Evolutionary conservation across 1,139 yeast genomes (phyloP).

Genomic region (Suhomyces bokatorum): DNA sequence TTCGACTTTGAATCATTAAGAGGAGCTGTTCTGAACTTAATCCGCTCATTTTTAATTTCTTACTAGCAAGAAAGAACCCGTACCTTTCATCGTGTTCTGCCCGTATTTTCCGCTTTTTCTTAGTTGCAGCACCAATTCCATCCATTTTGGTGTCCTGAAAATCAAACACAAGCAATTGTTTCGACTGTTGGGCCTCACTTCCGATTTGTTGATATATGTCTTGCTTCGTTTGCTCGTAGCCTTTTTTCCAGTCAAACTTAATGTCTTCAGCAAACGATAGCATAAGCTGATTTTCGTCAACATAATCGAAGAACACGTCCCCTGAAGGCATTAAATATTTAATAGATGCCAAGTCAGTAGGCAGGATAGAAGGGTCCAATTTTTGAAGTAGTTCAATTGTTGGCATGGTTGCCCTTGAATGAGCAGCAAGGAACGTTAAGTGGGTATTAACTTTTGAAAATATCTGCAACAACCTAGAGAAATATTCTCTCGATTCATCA

Average conservation of each 20-base stretch:
- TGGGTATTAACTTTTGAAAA: slow-evolving; percentile 43
- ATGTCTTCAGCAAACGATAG: slow-evolving; percentile 35
- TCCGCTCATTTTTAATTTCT: slow-evolving; percentile 18
- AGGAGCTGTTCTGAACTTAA: slow-evolving; percentile 44
- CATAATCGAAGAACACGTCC: slow-evolving; percentile 64
- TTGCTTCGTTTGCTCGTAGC: slow-evolving; percentile 41
- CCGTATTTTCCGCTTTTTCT: slow-evolving; percentile 19
- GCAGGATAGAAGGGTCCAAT: slow-evolving; percentile 31
- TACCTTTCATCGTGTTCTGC: slow-evolving; percentile 11
- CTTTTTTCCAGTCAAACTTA: slow-evolving; percentile 43
- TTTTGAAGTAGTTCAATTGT: slow-evolving; percentile 36
- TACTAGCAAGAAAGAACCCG: slow-evolving; percentile 30
- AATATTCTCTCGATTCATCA: background rate
- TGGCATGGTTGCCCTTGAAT: slow-evolving; percentile 45
- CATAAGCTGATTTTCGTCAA: slow-evolving; percentile 66
- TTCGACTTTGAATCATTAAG: slow-evolving; percentile 60
- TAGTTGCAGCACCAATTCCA: slow-evolving; percentile 35
- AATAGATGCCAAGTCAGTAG: slow-evolving; percentile 62
- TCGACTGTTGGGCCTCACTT: slow-evolving; percentile 16
- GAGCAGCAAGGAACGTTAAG: slow-evolving; percentile 43
- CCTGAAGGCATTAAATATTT: slow-evolving; percentile 67
- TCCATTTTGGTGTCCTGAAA: slow-evolving; percentile 66
- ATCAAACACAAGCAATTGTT: slow-evolving; percentile 69
- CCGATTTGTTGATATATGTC: slow-evolving; percentile 29
- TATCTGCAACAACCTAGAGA: slow-evolving; percentile 13